A percentile compares a stretch with the other conserved stretches of the same genome.
Evolutionary conservation across 352 stramenopile genomes (phyloP).

Genomic region (Aphanomyces cochlioides): DNA sequence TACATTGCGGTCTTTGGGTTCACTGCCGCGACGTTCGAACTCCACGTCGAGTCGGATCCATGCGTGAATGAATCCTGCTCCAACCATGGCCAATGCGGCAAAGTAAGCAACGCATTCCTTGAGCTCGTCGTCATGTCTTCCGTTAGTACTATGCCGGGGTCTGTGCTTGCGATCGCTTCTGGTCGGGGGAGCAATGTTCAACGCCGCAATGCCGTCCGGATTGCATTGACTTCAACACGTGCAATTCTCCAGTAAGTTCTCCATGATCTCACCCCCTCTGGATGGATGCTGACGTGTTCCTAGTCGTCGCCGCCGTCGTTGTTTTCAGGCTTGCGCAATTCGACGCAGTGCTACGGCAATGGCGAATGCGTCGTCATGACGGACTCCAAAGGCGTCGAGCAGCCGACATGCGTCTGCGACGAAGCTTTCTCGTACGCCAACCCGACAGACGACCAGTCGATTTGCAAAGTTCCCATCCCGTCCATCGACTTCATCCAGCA

Average conservation of each 20-base stretch:
- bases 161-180: conserved; percentile 69
- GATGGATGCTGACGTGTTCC: too few species aligned
- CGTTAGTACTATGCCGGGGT: conserved; percentile 52
- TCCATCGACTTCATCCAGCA: conserved; percentile 58
- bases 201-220: conserved; percentile 67
- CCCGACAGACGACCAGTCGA: conserved; percentile 42
- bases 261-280: neutral
- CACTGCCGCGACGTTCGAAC: conserved; percentile 36
- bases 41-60: conserved; percentile 60
- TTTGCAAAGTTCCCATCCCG: conserved; percentile 59
- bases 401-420: conserved; percentile 58
- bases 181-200: conserved; percentile 69
- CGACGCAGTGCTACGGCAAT: conserved; percentile 71
- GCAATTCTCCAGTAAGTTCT: conserved; percentile 18
- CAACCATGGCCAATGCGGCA: conserved; percentile 51
- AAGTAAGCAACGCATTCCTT: conserved; percentile 33
- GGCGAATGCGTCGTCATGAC: conserved; percentile 47
- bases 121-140: neutral
- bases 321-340: conserved; percentile 44
- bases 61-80: conserved; percentile 61
- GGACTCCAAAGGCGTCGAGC: conserved; percentile 19
- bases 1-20: conserved; percentile 70
- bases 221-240: conserved; percentile 58
- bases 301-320: too few species aligned
- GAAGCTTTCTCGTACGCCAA: conserved; percentile 55